phyloP scores from a whole-genome alignment of 345 rosid species.

The Melastoma malabathricum region DNA sequence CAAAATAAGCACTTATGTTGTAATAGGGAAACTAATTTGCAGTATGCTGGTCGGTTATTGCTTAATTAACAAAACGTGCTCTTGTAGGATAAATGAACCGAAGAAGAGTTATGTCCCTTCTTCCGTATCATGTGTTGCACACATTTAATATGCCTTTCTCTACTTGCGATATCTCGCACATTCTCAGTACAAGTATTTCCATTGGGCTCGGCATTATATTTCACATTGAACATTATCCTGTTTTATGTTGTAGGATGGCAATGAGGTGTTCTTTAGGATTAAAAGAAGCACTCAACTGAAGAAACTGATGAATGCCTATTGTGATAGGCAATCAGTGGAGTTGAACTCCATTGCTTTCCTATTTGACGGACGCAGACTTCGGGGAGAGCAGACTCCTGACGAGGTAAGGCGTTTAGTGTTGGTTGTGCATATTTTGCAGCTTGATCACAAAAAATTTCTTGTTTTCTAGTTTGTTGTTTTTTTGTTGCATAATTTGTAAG shows the following conservation, averaged over 20 bases:
- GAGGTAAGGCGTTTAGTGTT: slow-evolving; percentile 29
- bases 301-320: slow-evolving; percentile 78
- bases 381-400: slow-evolving; percentile 85
- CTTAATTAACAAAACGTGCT: no score
- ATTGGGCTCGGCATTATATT: not conserved
- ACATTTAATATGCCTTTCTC: no score
- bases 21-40: no score
- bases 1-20: no score
- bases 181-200: no score
- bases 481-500: not conserved
- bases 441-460: no score
- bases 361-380: slow-evolving; percentile 81
- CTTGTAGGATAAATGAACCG: no score
- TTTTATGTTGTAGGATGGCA: slow-evolving; percentile 48
- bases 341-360: slow-evolving; percentile 66
- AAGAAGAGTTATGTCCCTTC: no score
- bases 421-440: not conserved
- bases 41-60: no score
- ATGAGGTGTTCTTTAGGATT: slow-evolving; percentile 81
- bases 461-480: not conserved
- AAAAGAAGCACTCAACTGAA: slow-evolving; percentile 66
- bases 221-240: not conserved
- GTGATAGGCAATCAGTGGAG: slow-evolving; percentile 75
- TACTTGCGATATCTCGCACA: no score
- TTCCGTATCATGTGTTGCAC: no score